A percentile compares a stretch with the other conserved stretches of the same genome.
phyloP scores from a whole-genome alignment of 2,329 filamentous ascomycete species.

The Aureobasidium sp. region DNA sequence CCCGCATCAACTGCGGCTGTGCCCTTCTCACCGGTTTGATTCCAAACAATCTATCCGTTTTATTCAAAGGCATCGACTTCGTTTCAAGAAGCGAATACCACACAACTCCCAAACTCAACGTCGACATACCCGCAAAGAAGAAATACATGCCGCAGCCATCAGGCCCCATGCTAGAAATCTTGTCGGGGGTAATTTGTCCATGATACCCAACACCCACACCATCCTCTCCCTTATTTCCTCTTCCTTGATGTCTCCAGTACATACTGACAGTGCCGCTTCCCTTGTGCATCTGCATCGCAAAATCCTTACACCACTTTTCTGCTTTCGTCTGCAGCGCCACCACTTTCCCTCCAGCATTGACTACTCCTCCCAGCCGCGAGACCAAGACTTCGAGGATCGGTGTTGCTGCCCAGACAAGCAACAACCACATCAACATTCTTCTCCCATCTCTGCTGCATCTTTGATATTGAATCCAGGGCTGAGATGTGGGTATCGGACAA shows the following conservation, averaged over 20 bases:
- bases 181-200: conserved; percentile 34
- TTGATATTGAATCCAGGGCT: neutral
- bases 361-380: too few relatives aligned
- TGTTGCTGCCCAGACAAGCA: neutral
- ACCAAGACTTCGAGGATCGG: neutral
- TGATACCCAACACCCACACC: neutral
- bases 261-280: neutral
- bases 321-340: neutral
- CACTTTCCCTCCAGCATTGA: too few relatives aligned
- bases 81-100: conserved; percentile 38
- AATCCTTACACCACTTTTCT: neutral
- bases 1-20: conserved; percentile 32
- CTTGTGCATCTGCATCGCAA: neutral
- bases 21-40: conserved; percentile 35
- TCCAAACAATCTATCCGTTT: conserved; percentile 40
- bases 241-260: neutral
- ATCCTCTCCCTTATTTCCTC: neutral
- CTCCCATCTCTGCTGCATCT: neutral
- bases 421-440: neutral
- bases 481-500: neutral
- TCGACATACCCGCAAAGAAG: conserved; percentile 42
- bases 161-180: conserved; percentile 40
- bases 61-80: conserved; percentile 38
- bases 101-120: conserved; percentile 37
- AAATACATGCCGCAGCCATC: conserved; percentile 33